Conservation (phyloP, 2,329 filamentous ascomycete species). For the Epichloe scottii region DNA sequence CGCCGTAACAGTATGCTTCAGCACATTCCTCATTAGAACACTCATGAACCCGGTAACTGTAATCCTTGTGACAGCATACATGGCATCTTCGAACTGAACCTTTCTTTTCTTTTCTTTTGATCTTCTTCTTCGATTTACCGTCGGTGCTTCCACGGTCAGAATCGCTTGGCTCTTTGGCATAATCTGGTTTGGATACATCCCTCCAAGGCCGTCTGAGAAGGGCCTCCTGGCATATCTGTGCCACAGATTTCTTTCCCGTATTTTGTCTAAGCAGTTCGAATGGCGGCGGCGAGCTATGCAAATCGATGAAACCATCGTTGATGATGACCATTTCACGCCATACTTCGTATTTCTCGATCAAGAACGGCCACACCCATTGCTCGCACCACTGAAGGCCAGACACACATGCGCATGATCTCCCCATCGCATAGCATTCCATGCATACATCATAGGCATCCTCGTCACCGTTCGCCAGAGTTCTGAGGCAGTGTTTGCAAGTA, state of each 20-base stretch:
- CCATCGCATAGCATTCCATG: constrained; percentile 98
- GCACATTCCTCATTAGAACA: constrained; percentile 61
- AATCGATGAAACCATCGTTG: constrained; percentile 55
- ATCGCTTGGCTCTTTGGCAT: constrained; percentile 32
- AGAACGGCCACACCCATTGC: constrained; percentile 75
- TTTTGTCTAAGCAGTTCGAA: constrained; percentile 57
- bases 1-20: constrained; percentile 82
- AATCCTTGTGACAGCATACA: constrained; percentile 69
- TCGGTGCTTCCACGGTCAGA: constrained; percentile 50
- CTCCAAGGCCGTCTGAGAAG: constrained; percentile 68
- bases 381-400: constrained; percentile 84
- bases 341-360: constrained; percentile 64
- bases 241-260: constrained; percentile 64
- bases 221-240: constrained; percentile 90
- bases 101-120: constrained; percentile 39
- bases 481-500: constrained; percentile 76
- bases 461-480: constrained; percentile 49
- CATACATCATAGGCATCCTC: constrained; percentile 91
- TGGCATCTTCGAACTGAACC: constrained; percentile 57
- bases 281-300: constrained; percentile 53
- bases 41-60: constrained; percentile 70
- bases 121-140: constrained; percentile 47
- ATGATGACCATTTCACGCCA: constrained; percentile 73
- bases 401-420: constrained; percentile 79
- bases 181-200: constrained; percentile 56